Percentiles rank a stretch among this genome's conserved stretches.
These are phyloP conservation scores for Curvularia spicifera DNA, from an alignment of 2,329 filamentous ascomycete genomes.

Conservation along the genomic window DNA sequence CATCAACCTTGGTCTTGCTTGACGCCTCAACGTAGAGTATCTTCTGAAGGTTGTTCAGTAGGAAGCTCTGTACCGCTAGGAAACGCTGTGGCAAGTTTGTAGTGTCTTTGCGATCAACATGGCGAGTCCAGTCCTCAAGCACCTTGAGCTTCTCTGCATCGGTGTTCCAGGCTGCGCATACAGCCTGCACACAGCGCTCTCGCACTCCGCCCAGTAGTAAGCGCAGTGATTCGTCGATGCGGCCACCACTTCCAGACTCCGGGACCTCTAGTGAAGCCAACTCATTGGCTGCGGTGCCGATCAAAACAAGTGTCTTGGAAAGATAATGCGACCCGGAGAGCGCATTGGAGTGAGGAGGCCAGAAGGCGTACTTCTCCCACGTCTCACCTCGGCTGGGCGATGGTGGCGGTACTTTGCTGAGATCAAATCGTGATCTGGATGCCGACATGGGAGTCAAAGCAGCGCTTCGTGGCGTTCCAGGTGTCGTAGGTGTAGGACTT, in stretches of 20 bases:
- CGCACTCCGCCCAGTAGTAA: constrained; percentile 76
- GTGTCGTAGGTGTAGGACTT: constrained; percentile 67
- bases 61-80: constrained; percentile 79
- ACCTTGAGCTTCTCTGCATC: constrained; percentile 93
- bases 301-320: constrained; percentile 77
- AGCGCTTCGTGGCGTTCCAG: constrained; percentile 62
- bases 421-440: constrained; percentile 80
- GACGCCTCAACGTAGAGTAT: constrained; percentile 92
- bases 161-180: constrained; percentile 89
- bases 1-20: constrained; percentile 76
- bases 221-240: constrained; percentile 71
- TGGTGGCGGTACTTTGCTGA: constrained; percentile 76
- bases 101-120: constrained; percentile 80
- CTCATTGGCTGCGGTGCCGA: constrained; percentile 87
- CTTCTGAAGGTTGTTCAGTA: constrained; percentile 89
- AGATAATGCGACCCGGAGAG: constrained; percentile 92
- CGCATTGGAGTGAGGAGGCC: constrained; percentile 92
- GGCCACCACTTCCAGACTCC: constrained; percentile 59
- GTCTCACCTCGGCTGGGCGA: constrained; percentile 76
- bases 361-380: constrained; percentile 96
- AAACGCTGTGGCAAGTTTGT: constrained; percentile 92
- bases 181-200: constrained; percentile 82
- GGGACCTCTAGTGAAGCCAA: constrained; percentile 78
- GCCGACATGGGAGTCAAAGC: constrained; percentile 67
- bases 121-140: constrained; percentile 91